Base-by-base conservation (phyloP, 1,284 basidiomycete species). In the Termitomyces sp. region DNA sequence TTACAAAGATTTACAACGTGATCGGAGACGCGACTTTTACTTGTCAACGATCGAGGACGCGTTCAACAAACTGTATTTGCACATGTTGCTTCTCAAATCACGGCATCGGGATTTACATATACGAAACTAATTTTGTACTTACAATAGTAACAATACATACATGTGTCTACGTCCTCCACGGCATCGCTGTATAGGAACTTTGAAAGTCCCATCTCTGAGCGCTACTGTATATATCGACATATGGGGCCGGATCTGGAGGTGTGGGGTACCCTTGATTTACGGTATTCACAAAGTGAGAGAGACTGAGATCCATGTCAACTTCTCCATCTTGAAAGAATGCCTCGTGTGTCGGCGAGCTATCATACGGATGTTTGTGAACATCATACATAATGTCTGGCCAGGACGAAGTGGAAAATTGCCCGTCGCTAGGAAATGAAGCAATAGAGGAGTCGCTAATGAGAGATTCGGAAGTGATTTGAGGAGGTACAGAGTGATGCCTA, bases 291-390 rank as follows among this genome's bases (percentile, higher is more conserved):
- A 76, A 76, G 53, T 76, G 68, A 31, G 67, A 69, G 26, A 76
- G 62, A 52, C 73, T 76, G 58, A 75, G 73, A 61, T 76, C 73
- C 71, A 76, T 75, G 49, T 70, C 66, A 19, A 66, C 62, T 30
- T 68, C 69, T 2, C 60, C 60, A 33, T 60, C 53, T 49, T 68
- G 66, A 55, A 65, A 66, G n/a, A 65, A 31, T 36, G 48, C 36
- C 52, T 55, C 57, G 33, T n/a, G 15, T 7, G 56, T 58, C 6
- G 66, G 53, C 28, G 63, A 52, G 33, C 55, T 48, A 15, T 54
- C 56, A 52, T 28, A 51, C 55, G 6, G 57, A 40, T 52, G 55
- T 33, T 28, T 46, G 33, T 57, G 36, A n/a, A 45, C 40, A 10
- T 47, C 46, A 26, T 65, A 59, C 33, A 59, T 58, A 34, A 73